Evolutionary conservation across 208 protist species (phyloP), one percentile per base, ranked within the genome.

Genomic region (Trypanosoma melophagium): DNA sequence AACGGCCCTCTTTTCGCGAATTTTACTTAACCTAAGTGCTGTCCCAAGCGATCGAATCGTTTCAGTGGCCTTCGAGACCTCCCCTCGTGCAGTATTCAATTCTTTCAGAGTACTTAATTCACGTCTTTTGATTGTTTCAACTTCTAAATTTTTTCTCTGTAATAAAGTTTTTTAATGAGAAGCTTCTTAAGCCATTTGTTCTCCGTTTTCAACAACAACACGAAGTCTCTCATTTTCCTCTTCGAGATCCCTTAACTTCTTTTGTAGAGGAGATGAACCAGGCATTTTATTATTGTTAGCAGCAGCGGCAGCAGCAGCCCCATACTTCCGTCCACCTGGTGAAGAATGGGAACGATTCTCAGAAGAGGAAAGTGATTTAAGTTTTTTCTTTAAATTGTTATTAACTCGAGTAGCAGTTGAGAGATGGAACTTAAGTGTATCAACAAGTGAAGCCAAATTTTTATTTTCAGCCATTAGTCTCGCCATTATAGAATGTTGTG

Each of bases 391-490:
- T 28, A 66, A 21, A 24, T 28, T 38, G 8, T 25, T 19, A 35
- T 72, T 64, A 31, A 60, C 8, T 19, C 47, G 40, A 22, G 22
- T 35, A 3, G 52, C 47, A 2, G 53, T 51, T 7, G 47, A 16
- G 51, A 72, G 24, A 14, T 52, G 54, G n/a, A 54, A 17, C 31
- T 55, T 62, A 7, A 72, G 40, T 9, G 66, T 51, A 25, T 63
- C 66, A 0, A 72, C 57, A 54, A 72, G 56, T 13, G 56, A 62
- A 24, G 49, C 59, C 22, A 72, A 60, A 19, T 51, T 62, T 14
- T 53, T 47, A 40, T 72, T 72, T 53, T 72, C 66, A 9, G 66
- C 44, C 28, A 1, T 64, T 24, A 72, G 19, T 17, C 42, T 59
- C 31, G 21, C n/a, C 17, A 51, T 51, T 25, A 45, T 51, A 10